phyloP scores from a whole-genome alignment of 768 basidiomycete species.

The Boletus insuetus region DNA sequence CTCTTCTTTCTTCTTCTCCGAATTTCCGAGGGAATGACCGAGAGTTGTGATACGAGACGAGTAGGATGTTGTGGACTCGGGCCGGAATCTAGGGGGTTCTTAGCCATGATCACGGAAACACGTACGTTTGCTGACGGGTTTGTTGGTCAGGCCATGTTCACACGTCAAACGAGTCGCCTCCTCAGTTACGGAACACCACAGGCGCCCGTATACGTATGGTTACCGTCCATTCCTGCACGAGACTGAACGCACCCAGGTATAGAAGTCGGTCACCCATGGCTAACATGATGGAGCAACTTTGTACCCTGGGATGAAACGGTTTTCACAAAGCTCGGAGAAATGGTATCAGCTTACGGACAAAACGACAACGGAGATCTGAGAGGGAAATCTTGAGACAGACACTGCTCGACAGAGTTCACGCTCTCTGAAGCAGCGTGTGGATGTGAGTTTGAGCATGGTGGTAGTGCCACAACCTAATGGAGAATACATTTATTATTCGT shows the following conservation, averaged over 20 bases:
- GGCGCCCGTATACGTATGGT: background rate
- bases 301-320: background rate
- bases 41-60: background rate
- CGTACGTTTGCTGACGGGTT: background rate
- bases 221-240: background rate
- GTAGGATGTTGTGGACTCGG: background rate
- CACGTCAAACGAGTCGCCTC: background rate
- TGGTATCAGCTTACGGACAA: constrained; percentile 7
- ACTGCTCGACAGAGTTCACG: background rate
- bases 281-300: constrained; percentile 2
- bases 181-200: background rate
- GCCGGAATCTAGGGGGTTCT: background rate
- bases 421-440: background rate
- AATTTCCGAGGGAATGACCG: constrained; percentile 20
- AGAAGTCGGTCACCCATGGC: constrained; percentile 1
- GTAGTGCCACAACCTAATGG: background rate
- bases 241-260: constrained; percentile 3
- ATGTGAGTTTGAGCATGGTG: background rate
- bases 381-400: background rate
- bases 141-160: background rate
- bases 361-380: background rate
- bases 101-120: background rate
- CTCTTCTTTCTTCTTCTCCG: constrained; percentile 13
- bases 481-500: background rate
- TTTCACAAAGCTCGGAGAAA: constrained; percentile 12